Base-by-base conservation (phyloP, 371 early-diverging fungal genomes). In the Mortierella sp. region DNA sequence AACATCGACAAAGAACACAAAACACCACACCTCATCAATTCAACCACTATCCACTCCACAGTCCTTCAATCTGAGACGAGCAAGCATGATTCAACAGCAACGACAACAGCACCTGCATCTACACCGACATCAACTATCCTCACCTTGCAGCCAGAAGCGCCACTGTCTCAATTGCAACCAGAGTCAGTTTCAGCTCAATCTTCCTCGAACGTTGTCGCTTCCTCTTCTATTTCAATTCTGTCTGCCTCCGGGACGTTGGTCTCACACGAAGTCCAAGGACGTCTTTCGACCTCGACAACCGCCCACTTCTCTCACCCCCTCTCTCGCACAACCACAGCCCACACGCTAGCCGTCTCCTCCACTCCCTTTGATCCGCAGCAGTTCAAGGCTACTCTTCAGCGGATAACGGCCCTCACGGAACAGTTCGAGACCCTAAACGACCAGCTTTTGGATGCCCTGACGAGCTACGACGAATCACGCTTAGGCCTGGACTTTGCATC, bases 201-300 rank as follows among this genome's bases (percentile, higher is more conserved):
- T 9, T 42, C 42, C 42, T 68, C 68, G 68, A 68, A 34, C 21
- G 24, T 3, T 38, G 73, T 50, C 0, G 47, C 31, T 6, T 52
- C 72, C 16, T 72, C 72, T 31, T 48, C 58, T 5, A 42, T 38
- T 58, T 77, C 77, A 28, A 57, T 77, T 28, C 71, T 77, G 55
- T 77, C 77, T 31, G 71, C 71, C 50, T 72, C 77, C 16, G 77
- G 77, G 26, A 77, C 77, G 31, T 70, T 77, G 48, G 77, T 77
- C 72, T 70, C 60, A 24, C 68, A 68, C 44, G 68, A 42, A 68
- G 68, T 24, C 34, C 68, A 47, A 14, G 48, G 34, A 68, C 70
- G 28, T 68, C 47, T 48, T 28, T 31, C 70, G 24, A 54, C 28
- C 10, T 68, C 54, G 31, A 60, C 75, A 21, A 28, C 11, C 50